Evolutionary conservation across 768 basidiomycete genomes (phyloP).

Genomic region (Calocera cornea): DNA sequence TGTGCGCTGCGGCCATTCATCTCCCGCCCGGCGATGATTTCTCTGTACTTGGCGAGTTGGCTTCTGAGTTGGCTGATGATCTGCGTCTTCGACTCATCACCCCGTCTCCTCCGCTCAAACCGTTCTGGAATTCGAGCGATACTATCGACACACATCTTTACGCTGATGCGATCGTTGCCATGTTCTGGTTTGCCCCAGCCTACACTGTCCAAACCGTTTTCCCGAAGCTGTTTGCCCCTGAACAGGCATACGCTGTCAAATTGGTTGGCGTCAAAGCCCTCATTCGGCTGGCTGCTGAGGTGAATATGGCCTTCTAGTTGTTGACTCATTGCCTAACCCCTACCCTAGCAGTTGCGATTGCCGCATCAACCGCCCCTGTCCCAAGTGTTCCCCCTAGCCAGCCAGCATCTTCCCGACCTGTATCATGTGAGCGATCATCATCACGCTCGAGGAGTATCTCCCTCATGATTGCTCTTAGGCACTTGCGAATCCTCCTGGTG

Average conservation of each 20-base stretch:
- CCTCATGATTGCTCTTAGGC: neutral
- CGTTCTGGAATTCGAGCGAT: constrained; percentile 60
- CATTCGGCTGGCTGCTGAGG: constrained; percentile 55
- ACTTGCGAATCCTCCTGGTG: neutral
- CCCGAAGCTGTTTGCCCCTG: constrained; percentile 51
- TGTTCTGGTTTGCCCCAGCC: constrained; percentile 56
- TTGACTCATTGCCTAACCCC: neutral
- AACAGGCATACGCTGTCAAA: constrained; percentile 70
- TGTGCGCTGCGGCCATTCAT: constrained; percentile 57
- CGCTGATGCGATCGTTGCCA: constrained; percentile 55
- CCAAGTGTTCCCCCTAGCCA: neutral
- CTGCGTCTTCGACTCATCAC: constrained; percentile 44
- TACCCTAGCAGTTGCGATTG: neutral
- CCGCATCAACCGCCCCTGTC: neutral
- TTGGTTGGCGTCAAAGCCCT: constrained; percentile 61
- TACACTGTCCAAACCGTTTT: constrained; percentile 52
- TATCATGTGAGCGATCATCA: neutral
- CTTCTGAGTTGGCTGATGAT: constrained; percentile 63
- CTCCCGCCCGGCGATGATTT: constrained; percentile 40
- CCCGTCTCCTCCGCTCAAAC: constrained; percentile 25
- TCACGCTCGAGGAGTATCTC: neutral
- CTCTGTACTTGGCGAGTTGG: constrained; percentile 45
- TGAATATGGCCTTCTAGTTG: constrained; percentile 15
- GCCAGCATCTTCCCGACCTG: neutral
- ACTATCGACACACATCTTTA: constrained; percentile 65